Base-by-base conservation (phyloP, 139 green algal species). In the Gonium pectorale region DNA sequence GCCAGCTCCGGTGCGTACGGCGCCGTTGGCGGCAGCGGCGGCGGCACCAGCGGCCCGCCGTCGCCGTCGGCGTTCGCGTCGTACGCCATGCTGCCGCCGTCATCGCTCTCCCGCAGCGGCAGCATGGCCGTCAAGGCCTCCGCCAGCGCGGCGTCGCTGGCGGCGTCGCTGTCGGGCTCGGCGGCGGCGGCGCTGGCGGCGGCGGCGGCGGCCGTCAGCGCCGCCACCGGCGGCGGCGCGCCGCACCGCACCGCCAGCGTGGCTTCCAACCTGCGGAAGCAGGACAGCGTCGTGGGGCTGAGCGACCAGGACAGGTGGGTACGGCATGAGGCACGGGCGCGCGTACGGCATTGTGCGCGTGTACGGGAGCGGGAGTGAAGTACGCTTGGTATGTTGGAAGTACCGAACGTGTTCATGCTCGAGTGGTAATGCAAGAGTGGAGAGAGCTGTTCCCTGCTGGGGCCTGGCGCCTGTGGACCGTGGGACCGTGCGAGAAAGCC, bases 251-350 rank as follows among this genome's bases (percentile, higher is more conserved):
- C n/a, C n/a, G n/a, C n/a, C 33, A 38, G n/a, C 8, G 52, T 35
- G 43, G 44, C 38, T 21, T 66, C 78, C 31, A 84, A 84, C 26
- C 46, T 84, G 43, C 41, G 63, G 43, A 26, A 29, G 29, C 37
- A 46, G 44, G 63, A 84, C 19, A 84, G 62, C 33, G 62, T 84
- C 33, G 63, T 74, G 31, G 62, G 63, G 26, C 44, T 84, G 13
- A 54, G 33, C 44, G 78, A 84, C 24, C 11, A 26, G 0, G 78
- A 84, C 78, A 74, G 75, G 75, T 71, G 44, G 19, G 60, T n/a
- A n/a, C n/a, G n/a, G n/a, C n/a, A n/a, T n/a, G n/a, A n/a, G n/a
- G n/a, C n/a, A n/a, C 21, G 13, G 37, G n/a, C 29, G 62, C 29
- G 62, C 6, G 62, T 9, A 15, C 29, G 62, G n/a, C 8, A 7